These are phyloP conservation scores for Penicillium sp. DNA, from an alignment of 2,329 filamentous ascomycete species.

Conservation along the genomic window DNA sequence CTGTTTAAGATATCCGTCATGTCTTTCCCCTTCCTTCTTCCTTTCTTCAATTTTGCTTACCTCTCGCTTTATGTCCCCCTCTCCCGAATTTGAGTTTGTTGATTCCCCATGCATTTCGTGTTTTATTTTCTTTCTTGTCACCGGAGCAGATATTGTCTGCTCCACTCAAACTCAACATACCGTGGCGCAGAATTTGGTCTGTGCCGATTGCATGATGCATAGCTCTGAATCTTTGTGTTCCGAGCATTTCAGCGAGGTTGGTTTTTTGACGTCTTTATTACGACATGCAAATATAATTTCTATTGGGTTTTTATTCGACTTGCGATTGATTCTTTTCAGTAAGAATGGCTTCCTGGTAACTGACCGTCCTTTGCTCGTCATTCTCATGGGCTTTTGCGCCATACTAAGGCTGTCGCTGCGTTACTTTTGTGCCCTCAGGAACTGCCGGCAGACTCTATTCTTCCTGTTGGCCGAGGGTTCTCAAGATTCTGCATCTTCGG, in stretches of 20 bases:
- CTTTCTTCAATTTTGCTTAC: not conserved
- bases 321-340: not conserved
- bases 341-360: too few relatives aligned
- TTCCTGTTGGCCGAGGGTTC: not conserved
- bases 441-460: not conserved
- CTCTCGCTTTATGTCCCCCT: not conserved
- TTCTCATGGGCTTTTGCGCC: not conserved
- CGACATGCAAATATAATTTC: constrained; percentile 2
- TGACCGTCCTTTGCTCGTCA: not conserved
- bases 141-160: not conserved
- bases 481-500: not conserved
- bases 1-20: not conserved
- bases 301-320: not conserved
- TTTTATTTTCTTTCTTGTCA: constrained; percentile 13
- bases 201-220: constrained; percentile 11
- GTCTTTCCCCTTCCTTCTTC: constrained; percentile 1
- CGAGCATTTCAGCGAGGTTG: constrained; percentile 26
- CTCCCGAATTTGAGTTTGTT: constrained; percentile 6
- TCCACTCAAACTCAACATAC: not conserved
- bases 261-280: constrained; percentile 10
- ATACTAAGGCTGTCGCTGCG: not conserved
- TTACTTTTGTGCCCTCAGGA: not conserved
- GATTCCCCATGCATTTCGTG: constrained; percentile 24
- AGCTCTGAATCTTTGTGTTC: constrained; percentile 13
- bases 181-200: not conserved